A percentile compares a stretch with the other conserved stretches of the same genome.
phyloP scores from a whole-genome alignment of 2,329 filamentous ascomycete species.

The Apiospora saccharicola region DNA sequence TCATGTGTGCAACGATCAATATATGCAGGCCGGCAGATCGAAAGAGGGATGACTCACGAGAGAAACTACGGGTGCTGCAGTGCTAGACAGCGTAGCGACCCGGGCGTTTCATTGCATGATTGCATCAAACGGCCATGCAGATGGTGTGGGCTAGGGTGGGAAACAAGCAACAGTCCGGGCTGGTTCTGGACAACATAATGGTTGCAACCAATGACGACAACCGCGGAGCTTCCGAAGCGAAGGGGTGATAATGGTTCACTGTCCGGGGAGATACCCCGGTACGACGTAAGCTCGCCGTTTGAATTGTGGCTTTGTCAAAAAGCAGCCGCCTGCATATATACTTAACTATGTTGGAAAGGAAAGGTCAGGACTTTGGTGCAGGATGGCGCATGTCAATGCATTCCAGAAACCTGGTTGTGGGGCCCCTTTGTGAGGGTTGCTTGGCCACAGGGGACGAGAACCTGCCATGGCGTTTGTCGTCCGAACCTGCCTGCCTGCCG shows the following conservation, averaged over 20 bases:
- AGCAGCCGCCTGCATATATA: background rate
- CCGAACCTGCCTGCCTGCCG: background rate
- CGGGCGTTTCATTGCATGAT: background rate
- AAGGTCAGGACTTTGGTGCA: too few relatives aligned
- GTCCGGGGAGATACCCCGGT: background rate
- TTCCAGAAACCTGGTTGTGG: constrained; percentile 2
- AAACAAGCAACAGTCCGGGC: background rate
- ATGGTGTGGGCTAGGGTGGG: background rate
- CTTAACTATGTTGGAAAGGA: background rate
- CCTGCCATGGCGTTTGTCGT: background rate
- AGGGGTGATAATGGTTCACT: background rate
- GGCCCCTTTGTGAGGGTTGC: background rate
- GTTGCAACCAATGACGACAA: background rate
- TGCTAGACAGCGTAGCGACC: background rate
- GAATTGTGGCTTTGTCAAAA: background rate
- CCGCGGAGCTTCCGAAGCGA: background rate
- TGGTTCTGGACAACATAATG: background rate
- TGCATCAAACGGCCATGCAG: background rate
- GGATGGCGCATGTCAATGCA: background rate
- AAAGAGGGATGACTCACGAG: background rate
- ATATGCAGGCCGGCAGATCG: background rate
- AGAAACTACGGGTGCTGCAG: background rate
- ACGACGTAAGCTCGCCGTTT: background rate
- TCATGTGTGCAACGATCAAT: background rate
- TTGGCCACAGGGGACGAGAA: background rate